Evolutionary conservation across 2,329 filamentous ascomycete genomes (phyloP).

Genomic region (Apiospora kogelbergensis): DNA sequence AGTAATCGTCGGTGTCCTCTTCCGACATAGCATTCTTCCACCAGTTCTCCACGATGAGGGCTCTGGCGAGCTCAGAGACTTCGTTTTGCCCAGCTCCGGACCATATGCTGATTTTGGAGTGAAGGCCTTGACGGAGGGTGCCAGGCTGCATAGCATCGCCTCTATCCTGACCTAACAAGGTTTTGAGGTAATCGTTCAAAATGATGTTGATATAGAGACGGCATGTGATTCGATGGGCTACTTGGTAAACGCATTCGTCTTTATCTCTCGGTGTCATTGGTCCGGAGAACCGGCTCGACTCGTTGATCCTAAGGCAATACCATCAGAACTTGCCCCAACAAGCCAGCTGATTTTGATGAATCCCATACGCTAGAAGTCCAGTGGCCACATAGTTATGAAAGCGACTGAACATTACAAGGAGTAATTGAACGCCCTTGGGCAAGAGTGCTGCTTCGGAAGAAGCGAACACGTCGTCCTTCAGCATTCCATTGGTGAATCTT

Average conservation of each 20-base stretch:
- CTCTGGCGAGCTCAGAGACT: neutral
- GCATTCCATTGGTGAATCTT: slow-evolving; percentile 48
- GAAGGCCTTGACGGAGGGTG: neutral
- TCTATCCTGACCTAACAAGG: slow-evolving; percentile 60
- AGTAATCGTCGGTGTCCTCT: neutral
- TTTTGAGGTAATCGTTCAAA: slow-evolving; percentile 59
- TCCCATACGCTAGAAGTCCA: slow-evolving; percentile 46
- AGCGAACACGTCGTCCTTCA: slow-evolving; percentile 71
- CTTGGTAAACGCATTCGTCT: slow-evolving; percentile 57
- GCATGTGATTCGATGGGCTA: slow-evolving; percentile 51
- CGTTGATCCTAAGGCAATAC: neutral
- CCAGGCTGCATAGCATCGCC: slow-evolving; percentile 57
- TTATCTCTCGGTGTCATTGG: neutral
- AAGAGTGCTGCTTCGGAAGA: slow-evolving; percentile 65
- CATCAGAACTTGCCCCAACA: neutral
- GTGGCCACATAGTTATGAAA: slow-evolving; percentile 71
- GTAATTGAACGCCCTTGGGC: slow-evolving; percentile 65
- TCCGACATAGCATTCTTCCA: neutral
- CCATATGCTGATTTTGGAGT: rapidly evolving
- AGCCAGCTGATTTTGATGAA: too few relatives aligned
- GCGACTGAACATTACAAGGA: slow-evolving; percentile 67
- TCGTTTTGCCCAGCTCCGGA: neutral
- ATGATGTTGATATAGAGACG: slow-evolving; percentile 58
- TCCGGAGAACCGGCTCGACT: neutral
- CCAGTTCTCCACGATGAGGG: neutral